phyloP scores from a whole-genome alignment of 2,329 filamentous ascomycete genomes.

The Phyllosticta paracitricarpa region DNA sequence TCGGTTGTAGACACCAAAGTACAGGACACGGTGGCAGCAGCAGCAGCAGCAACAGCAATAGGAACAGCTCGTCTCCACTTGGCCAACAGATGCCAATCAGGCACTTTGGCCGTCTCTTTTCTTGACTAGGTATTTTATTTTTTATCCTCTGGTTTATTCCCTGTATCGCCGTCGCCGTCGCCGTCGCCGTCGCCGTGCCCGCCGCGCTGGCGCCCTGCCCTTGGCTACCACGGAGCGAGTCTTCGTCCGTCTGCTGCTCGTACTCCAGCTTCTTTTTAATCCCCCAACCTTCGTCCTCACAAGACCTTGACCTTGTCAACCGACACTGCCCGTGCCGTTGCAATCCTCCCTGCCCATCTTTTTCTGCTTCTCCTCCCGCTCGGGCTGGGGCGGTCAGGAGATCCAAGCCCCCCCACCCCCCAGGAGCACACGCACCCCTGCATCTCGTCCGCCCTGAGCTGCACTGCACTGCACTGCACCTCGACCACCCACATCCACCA shows the following conservation, averaged over 20 bases:
- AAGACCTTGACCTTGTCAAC: background rate
- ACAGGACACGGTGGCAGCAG: background rate
- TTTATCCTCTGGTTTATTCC: background rate
- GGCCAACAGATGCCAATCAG: too few relatives aligned
- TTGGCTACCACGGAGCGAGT: background rate
- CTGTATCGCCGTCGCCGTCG: background rate
- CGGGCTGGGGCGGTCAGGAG: background rate
- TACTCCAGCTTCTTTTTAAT: background rate
- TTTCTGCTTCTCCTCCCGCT: background rate
- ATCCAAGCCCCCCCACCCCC: background rate
- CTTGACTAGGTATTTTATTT: background rate
- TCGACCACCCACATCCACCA: background rate
- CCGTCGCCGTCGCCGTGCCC: background rate
- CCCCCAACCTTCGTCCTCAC: background rate
- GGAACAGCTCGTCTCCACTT: background rate
- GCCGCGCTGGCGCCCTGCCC: background rate
- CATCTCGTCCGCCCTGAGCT: background rate
- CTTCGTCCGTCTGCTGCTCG: background rate
- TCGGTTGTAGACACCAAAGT: background rate
- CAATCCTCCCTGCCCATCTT: background rate
- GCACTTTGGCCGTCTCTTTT: background rate
- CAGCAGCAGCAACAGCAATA: background rate
- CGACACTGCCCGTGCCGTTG: background rate
- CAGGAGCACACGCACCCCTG: conserved; percentile 1
- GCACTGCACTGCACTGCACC: background rate